Base-by-base conservation (phyloP, 441 rosid species). In the Cnidoscolus chayamansa region DNA sequence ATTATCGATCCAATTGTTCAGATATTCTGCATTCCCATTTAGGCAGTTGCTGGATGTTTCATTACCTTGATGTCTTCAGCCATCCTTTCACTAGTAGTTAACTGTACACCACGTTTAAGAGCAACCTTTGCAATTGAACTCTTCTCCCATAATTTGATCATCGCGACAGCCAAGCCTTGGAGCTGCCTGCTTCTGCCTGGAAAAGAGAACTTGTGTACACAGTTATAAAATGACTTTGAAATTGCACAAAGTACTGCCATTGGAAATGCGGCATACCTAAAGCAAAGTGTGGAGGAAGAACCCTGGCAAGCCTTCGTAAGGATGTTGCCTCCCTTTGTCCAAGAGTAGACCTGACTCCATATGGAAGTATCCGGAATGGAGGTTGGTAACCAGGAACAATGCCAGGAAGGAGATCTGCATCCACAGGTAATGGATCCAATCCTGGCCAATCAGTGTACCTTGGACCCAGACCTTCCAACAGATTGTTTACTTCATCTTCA, bases 21-120 rank as follows among this genome's bases (percentile, higher is more conserved):
- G 54, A 40, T 4, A 45, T 57, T 12, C 10, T 13, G 10, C 7
- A 20, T 25, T 25, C 4, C 50, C 50, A 43, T 51, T 67, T 35
- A 19, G 53, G 19, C 13, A 19, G 37, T 35, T 35, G 19, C 19
- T 48, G 25, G 64, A 59, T 47, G n/a, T 32, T 55, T 43, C 35
- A 72, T 77, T 80, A 92, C 97, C 98, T 92, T 94, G 72, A 94
- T 78, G 76, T 92, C 97, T 78, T 94, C 98, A 51, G 97, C 95
- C 97, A 94, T 94, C 83, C 97, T 94, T 84, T 94, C 98, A 82
- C 97, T 94, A 62, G 97, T 94, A 47, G 96, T 88, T 76, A 90
- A 82, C 75, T 88, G 90, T 32, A 94, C 92, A 65, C 97, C 97
- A 63, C 97, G 93, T 83, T 94, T 94, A 63, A 94, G 93, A 12